Base-by-base conservation (phyloP, 139 green algal genomes). In the Ostreobium quekettii region DNA sequence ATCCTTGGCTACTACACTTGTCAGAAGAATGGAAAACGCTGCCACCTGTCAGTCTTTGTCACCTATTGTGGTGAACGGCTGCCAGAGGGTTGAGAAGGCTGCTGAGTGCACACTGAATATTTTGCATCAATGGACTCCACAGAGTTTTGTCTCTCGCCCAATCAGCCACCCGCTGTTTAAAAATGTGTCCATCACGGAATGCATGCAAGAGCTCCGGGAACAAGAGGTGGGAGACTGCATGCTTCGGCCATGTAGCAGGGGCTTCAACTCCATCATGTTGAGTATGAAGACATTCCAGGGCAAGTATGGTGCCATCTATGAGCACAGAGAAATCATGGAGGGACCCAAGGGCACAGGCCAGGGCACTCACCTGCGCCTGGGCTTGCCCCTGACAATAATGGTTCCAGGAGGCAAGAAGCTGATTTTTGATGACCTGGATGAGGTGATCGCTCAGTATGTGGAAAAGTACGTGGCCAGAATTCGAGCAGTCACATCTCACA, bases 341-440 rank as follows among this genome's bases (percentile, higher is more conserved):
- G 61, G 35, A 4, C 6, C 11, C 4, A 68, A 68, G 26, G 61
- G 61, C 33, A 19, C 35, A 19, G 36, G 35, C 8, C 4, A 11
- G 11, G 61, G 61, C 5, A 29, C 8, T 30, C 35, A 57, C 4
- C 26, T 68, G 61, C 49, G 53, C 49, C 26, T 68, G 7, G 61
- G 61, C 31, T 38, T 68, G 6, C 61, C 61, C 36, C 26, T 68
- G 35, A 68, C 36, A 6, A 68, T 68, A 19, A 68, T 56, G 35
- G 4, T 56, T 3, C 49, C 61, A 36, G 37, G 35, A 22, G 53
- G 30, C 8, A 36, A 28, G 19, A 29, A 4, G 22, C 28, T 68
- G 61, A 53, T 19, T 32, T 68, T 68, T 38, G 61, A 68, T 53
- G 61, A 68, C 35, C n/a, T 68, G 61, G 61, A 68, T 53, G 61